Evolutionary conservation across 2,329 filamentous ascomycete genomes (phyloP), one percentile per base, ranked within the genome.

Genomic region (Zymoseptoria crescenta): DNA sequence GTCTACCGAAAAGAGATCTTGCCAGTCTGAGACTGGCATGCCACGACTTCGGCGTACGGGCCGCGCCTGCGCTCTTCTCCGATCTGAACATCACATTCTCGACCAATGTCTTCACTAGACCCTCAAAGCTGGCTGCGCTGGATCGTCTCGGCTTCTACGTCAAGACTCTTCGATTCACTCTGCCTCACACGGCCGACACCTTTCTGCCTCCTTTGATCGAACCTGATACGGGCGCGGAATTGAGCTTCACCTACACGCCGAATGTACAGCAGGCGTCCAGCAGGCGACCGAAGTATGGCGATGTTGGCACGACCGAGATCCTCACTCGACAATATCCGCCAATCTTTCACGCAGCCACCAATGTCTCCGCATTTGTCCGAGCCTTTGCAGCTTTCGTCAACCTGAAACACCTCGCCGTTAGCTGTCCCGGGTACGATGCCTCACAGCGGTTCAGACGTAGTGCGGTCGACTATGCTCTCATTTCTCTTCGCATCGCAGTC

Each of bases 241-340:
- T 90, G 69, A 83, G 79, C 67, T 96, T 95, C 74, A 77, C 91
- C 54, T 96, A 96, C 76, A 87, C 84, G 58, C 91, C 91, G 16
- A 87, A 91, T 69, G 84, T 79, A 8, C 71, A 76, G 49, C 58
- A 61, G 49, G 68, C 83, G 2, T 85, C 85, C 49, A 81, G 81
- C 29, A 79, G 74, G 67, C 69, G 85, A 56, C 88, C 87, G 55
- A 93, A 90, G 75, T 95, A 95, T 72, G 89, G 87, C 65, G 89
- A 86, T 72, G 81, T 83, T 67, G 88, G 90, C 68, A 84, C 94
- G 68, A 91, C 87, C 62, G 87, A 93, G 70, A 81, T 95, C 59
- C 80, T 96, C 61, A 89, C 90, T 13, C 85, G 90, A 70, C 91
- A 96, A 75, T 96, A 95, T 69, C 89, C 90, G 56, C 89, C 91